phyloP scores from a whole-genome alignment of 2,329 filamentous ascomycete species.

The Penicillium psychrosexuale region DNA sequence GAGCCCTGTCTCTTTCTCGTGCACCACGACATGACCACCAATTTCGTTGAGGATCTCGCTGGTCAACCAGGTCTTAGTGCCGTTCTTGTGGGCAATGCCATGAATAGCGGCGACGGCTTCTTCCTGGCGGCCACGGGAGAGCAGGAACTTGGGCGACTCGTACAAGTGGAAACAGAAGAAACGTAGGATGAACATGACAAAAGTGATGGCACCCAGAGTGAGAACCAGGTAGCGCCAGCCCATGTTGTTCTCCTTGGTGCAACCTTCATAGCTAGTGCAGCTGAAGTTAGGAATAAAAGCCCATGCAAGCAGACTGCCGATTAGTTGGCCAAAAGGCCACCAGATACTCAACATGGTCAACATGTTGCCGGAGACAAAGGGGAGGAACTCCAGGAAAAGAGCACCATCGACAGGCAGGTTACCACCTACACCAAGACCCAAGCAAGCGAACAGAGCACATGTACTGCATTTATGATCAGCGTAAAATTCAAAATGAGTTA shows the following conservation, averaged over 20 bases:
- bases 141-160: slow-evolving; percentile 80
- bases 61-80: slow-evolving; percentile 68
- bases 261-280: slow-evolving; percentile 42
- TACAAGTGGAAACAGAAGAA: slow-evolving; percentile 79
- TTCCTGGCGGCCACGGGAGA: slow-evolving; percentile 68
- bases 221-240: slow-evolving; percentile 75
- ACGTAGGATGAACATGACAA: slow-evolving; percentile 73
- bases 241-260: slow-evolving; percentile 54
- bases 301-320: slow-evolving; percentile 52
- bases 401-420: slow-evolving; percentile 77
- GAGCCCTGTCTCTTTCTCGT: slow-evolving; percentile 39
- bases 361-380: slow-evolving; percentile 65
- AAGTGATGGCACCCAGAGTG: slow-evolving; percentile 68
- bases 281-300: slow-evolving; percentile 69
- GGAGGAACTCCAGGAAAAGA: slow-evolving; percentile 78
- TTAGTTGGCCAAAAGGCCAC: slow-evolving; percentile 79
- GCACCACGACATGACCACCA: slow-evolving; percentile 46
- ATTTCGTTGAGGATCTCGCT: slow-evolving; percentile 61
- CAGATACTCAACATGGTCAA: slow-evolving; percentile 77
- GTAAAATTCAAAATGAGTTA: slow-evolving; percentile 22
- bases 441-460: slow-evolving; percentile 57
- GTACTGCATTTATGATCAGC: slow-evolving; percentile 36
- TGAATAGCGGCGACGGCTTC: slow-evolving; percentile 79
- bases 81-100: slow-evolving; percentile 70
- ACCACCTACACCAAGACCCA: slow-evolving; percentile 68